Conservation (phyloP, 768 basidiomycete genomes). For the Tulasnella sp. region DNA sequence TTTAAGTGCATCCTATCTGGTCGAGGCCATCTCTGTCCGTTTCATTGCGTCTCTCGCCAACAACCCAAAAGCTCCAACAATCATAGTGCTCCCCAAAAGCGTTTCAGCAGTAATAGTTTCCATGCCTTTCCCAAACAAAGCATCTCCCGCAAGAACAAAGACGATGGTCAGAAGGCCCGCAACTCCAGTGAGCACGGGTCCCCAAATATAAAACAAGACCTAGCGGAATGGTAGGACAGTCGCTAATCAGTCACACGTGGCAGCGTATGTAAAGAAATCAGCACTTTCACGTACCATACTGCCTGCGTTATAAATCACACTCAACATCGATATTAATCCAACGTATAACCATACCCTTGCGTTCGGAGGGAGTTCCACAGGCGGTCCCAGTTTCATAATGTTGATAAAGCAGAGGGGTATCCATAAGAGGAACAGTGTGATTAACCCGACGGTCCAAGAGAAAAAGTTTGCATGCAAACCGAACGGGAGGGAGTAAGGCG, state of each 20-base stretch:
- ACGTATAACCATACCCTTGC: conserved; percentile 50
- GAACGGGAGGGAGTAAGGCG: conserved; percentile 39
- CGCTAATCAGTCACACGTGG: not conserved
- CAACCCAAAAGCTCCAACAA: conserved; percentile 78
- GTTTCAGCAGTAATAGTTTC: conserved; percentile 67
- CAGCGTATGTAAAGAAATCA: conserved; percentile 10
- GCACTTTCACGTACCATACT: conserved; percentile 62
- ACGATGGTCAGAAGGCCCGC: conserved; percentile 94
- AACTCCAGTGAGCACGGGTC: conserved; percentile 81
- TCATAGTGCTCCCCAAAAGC: conserved; percentile 69
- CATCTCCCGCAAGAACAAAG: conserved; percentile 75
- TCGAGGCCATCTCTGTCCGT: too few species aligned
- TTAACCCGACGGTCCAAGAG: conserved; percentile 20
- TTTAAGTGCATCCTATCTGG: not conserved
- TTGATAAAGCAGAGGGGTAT: conserved; percentile 16
- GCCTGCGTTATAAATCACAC: conserved; percentile 78
- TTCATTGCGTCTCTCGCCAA: conserved; percentile 66
- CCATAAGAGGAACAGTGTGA: conserved; percentile 27
- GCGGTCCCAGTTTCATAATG: conserved; percentile 26
- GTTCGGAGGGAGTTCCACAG: conserved; percentile 61
- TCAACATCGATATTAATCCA: conserved; percentile 63
- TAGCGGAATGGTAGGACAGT: conserved; percentile 35
- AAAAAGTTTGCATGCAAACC: conserved; percentile 30
- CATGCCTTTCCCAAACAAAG: conserved; percentile 61
- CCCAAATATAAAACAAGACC: conserved; percentile 82